Base-by-base conservation (phyloP, 768 basidiomycete species). In the Macrolepiota dolichaula region DNA sequence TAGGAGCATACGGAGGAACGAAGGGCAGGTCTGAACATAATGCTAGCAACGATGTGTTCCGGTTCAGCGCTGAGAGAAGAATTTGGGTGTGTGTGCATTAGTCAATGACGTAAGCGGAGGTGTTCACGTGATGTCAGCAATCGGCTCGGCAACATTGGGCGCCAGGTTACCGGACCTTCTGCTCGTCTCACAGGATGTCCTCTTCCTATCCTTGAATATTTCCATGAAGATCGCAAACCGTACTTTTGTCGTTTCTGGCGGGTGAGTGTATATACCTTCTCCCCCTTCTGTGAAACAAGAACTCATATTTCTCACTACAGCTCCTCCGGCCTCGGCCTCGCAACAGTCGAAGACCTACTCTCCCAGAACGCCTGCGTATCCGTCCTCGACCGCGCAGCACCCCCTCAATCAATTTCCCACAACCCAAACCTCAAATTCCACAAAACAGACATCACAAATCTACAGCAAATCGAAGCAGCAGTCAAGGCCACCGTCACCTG, bases 161-260 rank as follows among this genome's bases (percentile, higher is more conserved):
- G 40, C 13, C 47, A 24, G 47, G 7, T 27, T 24, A 24, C 47
- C 47, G 22, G 47, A 24, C 25, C 19, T 13, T 22, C 11, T 49
- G 40, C 13, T 42, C 13, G 40, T 22, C 47, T 12, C 42, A 22
- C 46, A 24, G 12, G 12, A 49, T 57, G 32, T 6, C 7, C 44
- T 37, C 13, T 24, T n/a, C 29, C 15, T 47, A 22, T 38, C 19
- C 27, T 6, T 57, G 19, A 2, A 29, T 17, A 38, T 19, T 36
- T 36, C 24, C 19, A 84, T 85, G 83, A 83, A 80, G 69, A 66
- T 78, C n/a, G 74, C 73, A 60, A 77, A 79, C 27, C 71, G 83
- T 22, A 86, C 84, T 3, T 84, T 84, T 65, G 72, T 86, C 44
- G 73, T 85, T 11, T 85, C 84, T 46, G 84, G 84, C 56, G 84